Conservation (phyloP, 352 stramenopile genomes). For the Pythium plurisporium region DNA sequence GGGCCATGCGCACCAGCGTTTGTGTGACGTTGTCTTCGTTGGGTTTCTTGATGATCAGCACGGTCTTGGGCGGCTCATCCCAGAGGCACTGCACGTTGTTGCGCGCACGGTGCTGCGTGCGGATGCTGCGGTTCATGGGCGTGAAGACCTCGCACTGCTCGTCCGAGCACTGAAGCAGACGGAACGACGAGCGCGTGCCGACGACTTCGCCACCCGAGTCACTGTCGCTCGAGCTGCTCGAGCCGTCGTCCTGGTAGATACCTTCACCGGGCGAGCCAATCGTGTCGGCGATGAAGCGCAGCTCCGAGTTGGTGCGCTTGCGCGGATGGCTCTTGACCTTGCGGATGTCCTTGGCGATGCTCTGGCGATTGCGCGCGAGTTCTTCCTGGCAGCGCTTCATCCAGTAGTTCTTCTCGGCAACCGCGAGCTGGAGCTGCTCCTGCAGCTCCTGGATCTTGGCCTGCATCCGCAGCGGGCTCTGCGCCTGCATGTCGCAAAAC, state of each 20-base stretch:
- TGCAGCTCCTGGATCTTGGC: slow-evolving; percentile 76
- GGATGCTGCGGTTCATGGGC: slow-evolving; percentile 82
- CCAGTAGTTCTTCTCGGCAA: slow-evolving; percentile 89
- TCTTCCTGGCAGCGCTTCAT: slow-evolving; percentile 80
- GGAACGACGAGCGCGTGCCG: slow-evolving; percentile 56
- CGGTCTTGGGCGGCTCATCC: slow-evolving; percentile 74
- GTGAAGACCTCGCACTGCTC: slow-evolving; percentile 87
- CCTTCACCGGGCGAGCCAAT: slow-evolving; percentile 63
- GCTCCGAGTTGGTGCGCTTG: slow-evolving; percentile 79
- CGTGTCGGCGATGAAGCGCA: slow-evolving; percentile 78
- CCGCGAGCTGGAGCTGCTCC: slow-evolving; percentile 66
- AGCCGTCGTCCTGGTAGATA: slow-evolving; percentile 63
- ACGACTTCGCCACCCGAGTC: slow-evolving; percentile 32
- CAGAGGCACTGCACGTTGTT: slow-evolving; percentile 90
- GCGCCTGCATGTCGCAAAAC: slow-evolving; percentile 68
- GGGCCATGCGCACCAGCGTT: slow-evolving; percentile 54
- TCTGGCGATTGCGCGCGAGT: slow-evolving; percentile 42
- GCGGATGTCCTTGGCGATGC: slow-evolving; percentile 28
- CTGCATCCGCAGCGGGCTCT: slow-evolving; percentile 70
- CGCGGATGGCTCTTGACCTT: slow-evolving; percentile 49
- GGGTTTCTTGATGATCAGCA: slow-evolving; percentile 88
- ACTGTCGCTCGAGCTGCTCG: slow-evolving; percentile 22
- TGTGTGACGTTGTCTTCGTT: slow-evolving; percentile 75
- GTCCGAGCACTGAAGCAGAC: slow-evolving; percentile 81
- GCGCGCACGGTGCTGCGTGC: slow-evolving; percentile 74